Conservation (phyloP, 805 yeast genomes). For the Scheffersomyces ergatensis region DNA sequence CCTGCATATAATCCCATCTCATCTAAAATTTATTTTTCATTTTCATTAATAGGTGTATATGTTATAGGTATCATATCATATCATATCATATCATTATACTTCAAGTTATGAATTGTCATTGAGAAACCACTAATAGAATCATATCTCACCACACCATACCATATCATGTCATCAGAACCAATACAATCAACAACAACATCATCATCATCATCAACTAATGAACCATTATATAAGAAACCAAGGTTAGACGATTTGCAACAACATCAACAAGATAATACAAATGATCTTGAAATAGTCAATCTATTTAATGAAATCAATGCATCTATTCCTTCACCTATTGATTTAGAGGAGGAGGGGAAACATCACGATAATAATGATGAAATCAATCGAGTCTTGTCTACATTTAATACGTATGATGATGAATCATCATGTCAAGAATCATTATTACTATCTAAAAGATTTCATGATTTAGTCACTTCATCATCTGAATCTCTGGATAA, state of each 20-base stretch:
- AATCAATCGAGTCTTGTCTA: constrained; percentile 10
- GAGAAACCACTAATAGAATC: no score
- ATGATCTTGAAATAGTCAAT: neutral
- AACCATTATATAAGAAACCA: neutral
- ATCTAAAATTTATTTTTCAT: neutral
- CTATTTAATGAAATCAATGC: neutral
- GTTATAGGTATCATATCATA: no score
- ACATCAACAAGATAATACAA: neutral
- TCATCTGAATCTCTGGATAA: neutral
- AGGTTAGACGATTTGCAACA: neutral
- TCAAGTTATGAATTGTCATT: no score
- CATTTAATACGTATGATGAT: constrained; percentile 7
- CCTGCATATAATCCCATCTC: neutral
- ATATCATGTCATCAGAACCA: neutral
- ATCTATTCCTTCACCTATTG: neutral
- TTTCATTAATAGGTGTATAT: no score
- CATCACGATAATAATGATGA: constrained; percentile 10
- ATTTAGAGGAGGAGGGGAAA: neutral
- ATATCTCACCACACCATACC: no score
- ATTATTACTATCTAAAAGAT: no score
- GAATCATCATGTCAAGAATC: no score
- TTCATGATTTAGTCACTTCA: no score
- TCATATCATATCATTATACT: no score
- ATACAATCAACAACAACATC: neutral
- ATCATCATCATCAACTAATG: neutral